Evolutionary conservation across 2,329 filamentous ascomycete species (phyloP).

Genomic region (Elsinoe perseae): DNA sequence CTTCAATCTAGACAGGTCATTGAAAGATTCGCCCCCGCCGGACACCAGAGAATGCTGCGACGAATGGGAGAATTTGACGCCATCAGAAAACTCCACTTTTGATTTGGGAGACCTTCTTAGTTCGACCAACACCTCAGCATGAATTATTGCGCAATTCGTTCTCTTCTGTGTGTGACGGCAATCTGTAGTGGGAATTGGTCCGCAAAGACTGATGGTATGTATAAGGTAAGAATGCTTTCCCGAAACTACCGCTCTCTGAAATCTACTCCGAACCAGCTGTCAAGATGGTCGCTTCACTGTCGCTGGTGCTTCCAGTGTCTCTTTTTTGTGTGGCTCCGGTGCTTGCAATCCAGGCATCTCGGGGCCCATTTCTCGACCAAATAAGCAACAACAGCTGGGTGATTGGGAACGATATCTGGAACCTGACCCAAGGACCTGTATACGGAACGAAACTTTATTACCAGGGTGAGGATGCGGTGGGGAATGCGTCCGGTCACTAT

Average conservation of each 20-base stretch:
- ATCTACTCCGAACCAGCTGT: too few species aligned
- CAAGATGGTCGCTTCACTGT: conserved; percentile 12
- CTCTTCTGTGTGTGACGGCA: background rate
- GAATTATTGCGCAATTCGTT: conserved; percentile 2
- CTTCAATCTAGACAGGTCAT: background rate
- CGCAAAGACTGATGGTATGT: background rate
- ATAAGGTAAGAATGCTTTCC: background rate
- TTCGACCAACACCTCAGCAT: background rate
- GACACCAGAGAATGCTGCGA: background rate
- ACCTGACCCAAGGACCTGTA: conserved; percentile 33
- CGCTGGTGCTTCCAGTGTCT: conserved; percentile 21
- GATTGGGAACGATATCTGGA: conserved; percentile 37
- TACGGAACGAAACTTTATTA: conserved; percentile 37
- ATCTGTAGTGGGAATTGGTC: background rate
- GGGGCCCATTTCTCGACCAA: conserved; percentile 27
- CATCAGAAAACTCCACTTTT: conserved; percentile 3
- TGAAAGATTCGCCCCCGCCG: background rate
- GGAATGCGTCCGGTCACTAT: conserved; percentile 37
- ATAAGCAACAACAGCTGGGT: conserved; percentile 31
- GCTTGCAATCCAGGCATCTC: too few species aligned
- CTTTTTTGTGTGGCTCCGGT: too few species aligned
- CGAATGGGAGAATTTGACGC: conserved; percentile 12
- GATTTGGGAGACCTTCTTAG: background rate
- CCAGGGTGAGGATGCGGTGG: conserved; percentile 36
- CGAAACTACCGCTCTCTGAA: too few species aligned